Conservation (phyloP, 768 basidiomycete genomes). For the Hygrophoropsis aurantiaca region DNA sequence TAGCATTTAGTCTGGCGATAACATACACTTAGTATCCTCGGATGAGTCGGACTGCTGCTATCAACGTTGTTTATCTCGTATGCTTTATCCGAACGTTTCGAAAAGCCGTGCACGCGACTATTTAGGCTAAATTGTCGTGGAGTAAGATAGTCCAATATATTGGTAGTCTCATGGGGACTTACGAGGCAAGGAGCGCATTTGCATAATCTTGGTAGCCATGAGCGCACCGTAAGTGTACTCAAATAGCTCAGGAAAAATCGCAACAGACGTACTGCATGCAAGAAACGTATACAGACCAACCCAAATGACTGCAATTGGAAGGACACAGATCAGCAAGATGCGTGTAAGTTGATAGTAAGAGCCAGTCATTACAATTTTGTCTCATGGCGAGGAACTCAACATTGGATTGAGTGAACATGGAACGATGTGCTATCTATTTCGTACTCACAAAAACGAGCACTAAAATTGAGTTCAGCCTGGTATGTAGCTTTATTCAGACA, state of each 20-base stretch:
- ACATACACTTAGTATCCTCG: not conserved
- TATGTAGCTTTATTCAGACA: too few relatives aligned
- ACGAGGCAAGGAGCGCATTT: slow-evolving; percentile 1
- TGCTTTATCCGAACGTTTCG: not conserved
- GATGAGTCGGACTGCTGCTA: not conserved
- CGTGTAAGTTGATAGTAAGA: too few relatives aligned
- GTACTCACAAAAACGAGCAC: slow-evolving; percentile 1
- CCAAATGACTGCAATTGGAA: slow-evolving; percentile 5
- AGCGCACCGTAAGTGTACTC: not conserved
- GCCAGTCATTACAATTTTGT: not conserved
- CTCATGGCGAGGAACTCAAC: not conserved
- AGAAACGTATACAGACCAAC: not conserved
- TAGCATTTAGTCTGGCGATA: too few relatives aligned
- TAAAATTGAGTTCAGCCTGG: not conserved
- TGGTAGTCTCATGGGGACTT: too few relatives aligned
- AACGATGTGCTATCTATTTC: too few relatives aligned
- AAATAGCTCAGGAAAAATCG: not conserved
- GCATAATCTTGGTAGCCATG: not conserved
- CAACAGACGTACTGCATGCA: not conserved
- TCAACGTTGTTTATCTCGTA: not conserved
- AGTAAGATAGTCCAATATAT: too few relatives aligned
- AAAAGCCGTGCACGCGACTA: not conserved
- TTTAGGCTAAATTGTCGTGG: not conserved
- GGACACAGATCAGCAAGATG: too few relatives aligned
- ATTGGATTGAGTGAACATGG: too few relatives aligned